Conservation (phyloP, 1,284 basidiomycete species). For the Pseudozyma sp. region DNA sequence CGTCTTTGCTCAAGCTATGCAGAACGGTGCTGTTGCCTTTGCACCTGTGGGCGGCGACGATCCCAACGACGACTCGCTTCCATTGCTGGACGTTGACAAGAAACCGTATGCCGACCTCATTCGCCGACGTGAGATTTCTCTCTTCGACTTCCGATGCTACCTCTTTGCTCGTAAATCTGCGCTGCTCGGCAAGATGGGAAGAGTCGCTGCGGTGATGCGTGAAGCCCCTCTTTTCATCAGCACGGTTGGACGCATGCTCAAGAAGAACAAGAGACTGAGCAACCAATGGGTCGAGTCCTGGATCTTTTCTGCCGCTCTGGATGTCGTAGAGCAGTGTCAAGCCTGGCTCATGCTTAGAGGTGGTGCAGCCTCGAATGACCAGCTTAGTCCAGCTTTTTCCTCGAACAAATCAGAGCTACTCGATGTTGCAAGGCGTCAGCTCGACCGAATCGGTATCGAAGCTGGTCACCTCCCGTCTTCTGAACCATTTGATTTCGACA, state of each 20-base stretch:
- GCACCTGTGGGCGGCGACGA: conserved; percentile 49
- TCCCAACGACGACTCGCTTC: conserved; percentile 81
- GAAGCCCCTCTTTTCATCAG: conserved; percentile 81
- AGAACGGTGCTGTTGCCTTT: conserved; percentile 56
- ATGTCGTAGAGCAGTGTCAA: conserved; percentile 85
- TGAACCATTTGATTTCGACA: conserved; percentile 73
- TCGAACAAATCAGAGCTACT: conserved; percentile 80
- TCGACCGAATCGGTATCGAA: conserved; percentile 83
- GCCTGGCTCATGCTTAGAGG: conserved; percentile 73
- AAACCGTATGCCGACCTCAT: conserved; percentile 92
- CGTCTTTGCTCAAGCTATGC: conserved; percentile 73
- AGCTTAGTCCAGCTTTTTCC: conserved; percentile 58
- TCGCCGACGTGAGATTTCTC: conserved; percentile 86
- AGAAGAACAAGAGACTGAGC: conserved; percentile 74
- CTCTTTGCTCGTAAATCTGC: conserved; percentile 86
- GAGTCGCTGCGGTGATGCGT: conserved; percentile 77
- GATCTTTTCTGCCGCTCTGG: conserved; percentile 90
- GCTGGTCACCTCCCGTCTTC: conserved; percentile 78
- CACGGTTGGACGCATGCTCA: conserved; percentile 81
- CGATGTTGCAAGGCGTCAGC: conserved; percentile 80
- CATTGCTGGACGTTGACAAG: conserved; percentile 81
- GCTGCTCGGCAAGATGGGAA: conserved; percentile 80
- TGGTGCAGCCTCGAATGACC: conserved; percentile 31
- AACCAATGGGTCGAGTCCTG: conserved; percentile 86
- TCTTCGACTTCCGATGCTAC: conserved; percentile 94